Evolutionary conservation across 179 eudicot species (phyloP).

Genomic region (Spinacia oleracea): DNA sequence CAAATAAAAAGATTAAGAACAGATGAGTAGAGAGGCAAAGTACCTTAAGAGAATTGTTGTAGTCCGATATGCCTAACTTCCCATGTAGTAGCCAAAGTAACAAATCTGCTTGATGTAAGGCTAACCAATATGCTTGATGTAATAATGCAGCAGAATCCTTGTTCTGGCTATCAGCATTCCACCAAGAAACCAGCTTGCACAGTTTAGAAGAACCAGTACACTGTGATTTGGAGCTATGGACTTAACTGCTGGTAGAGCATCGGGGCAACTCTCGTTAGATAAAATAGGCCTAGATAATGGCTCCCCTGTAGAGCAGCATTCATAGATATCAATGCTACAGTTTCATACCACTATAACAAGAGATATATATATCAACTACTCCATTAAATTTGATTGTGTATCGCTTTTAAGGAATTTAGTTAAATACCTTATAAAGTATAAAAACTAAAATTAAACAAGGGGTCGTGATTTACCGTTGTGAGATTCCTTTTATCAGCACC

Average conservation of each 20-base stretch:
- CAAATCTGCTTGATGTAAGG: too few species aligned
- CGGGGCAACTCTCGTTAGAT: constrained; percentile 85
- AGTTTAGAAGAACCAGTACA: constrained; percentile 88
- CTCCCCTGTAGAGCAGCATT: constrained; percentile 78
- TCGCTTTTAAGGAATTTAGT: too few species aligned
- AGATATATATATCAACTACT: too few species aligned
- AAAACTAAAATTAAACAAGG: too few species aligned
- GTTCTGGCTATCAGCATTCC: constrained; percentile 52
- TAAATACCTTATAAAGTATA: too few species aligned
- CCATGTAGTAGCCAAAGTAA: too few species aligned
- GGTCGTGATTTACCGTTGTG: too few species aligned
- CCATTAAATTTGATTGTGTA: too few species aligned
- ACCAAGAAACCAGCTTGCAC: constrained; percentile 96
- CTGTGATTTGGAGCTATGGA: constrained; percentile 96
- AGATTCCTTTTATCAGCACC: too few species aligned
- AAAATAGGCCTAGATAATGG: constrained; percentile 68
- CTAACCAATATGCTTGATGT: too few species aligned
- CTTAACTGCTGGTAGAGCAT: constrained; percentile 87
- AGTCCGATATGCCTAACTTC: constrained; percentile 99
- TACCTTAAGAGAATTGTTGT: constrained; percentile 95
- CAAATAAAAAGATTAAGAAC: background rate
- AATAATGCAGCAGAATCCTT: too few species aligned
- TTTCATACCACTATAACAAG: constrained; percentile 15
- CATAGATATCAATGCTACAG: constrained; percentile 21
- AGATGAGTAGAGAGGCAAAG: background rate